These are phyloP conservation scores for Suillus tomentosus DNA, from an alignment of 768 basidiomycete genomes.

Conservation along the genomic window DNA sequence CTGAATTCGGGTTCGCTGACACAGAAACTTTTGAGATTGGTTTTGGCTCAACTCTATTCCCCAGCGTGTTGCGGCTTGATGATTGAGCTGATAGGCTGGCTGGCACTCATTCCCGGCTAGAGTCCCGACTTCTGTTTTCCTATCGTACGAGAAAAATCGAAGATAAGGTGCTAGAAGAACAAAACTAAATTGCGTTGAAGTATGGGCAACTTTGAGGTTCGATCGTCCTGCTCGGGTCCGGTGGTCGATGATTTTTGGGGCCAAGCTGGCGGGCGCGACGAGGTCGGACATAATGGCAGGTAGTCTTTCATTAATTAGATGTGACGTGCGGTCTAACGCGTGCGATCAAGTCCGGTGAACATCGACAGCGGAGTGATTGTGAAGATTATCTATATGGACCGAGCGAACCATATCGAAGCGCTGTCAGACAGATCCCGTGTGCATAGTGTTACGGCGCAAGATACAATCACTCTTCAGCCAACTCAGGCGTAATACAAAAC, in stretches of 20 bases:
- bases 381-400: neutral
- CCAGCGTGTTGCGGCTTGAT: neutral
- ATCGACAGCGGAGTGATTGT: conserved; percentile 2
- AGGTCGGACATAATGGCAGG: neutral
- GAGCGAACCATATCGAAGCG: neutral
- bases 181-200: neutral
- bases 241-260: neutral
- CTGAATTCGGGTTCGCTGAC: neutral
- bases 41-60: conserved; percentile 4
- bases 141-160: neutral
- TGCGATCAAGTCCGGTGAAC: neutral
- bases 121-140: neutral
- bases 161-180: conserved; percentile 1
- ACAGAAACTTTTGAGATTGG: neutral
- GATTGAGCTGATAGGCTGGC: neutral
- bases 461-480: neutral
- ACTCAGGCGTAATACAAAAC: neutral
- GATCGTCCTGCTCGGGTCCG: neutral
- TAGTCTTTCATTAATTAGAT: neutral
- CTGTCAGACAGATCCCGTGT: neutral
- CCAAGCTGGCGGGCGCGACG: neutral
- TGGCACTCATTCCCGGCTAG: neutral
- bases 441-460: neutral
- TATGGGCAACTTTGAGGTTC: too few species aligned
- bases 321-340: neutral